phyloP scores from a whole-genome alignment of 2,329 filamentous ascomycete species.

The Botrytis paeoniae region DNA sequence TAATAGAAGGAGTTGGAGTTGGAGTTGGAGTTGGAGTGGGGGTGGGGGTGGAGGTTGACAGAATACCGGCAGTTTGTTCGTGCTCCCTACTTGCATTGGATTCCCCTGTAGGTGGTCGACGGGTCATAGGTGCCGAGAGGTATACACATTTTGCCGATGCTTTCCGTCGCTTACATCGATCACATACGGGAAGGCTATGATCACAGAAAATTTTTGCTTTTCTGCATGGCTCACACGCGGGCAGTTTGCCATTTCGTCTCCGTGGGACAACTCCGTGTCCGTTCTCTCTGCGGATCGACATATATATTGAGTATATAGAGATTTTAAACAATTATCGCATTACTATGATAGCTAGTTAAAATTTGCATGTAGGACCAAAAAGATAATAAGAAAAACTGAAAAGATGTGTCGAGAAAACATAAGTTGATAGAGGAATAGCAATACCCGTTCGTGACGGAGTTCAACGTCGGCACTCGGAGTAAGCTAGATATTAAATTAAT shows the following conservation, averaged over 20 bases:
- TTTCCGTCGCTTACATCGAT: constrained; percentile 32
- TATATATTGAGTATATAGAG: background rate
- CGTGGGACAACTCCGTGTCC: constrained; percentile 19
- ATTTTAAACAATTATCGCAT: background rate
- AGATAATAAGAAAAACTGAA: background rate
- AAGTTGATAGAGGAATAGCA: background rate
- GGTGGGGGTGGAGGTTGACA: background rate
- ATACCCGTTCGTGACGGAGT: background rate
- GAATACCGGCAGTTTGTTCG: background rate
- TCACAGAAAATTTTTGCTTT: constrained; percentile 36
- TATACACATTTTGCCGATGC: constrained; percentile 31
- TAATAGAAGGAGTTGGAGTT: background rate
- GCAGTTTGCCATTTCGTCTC: constrained; percentile 35
- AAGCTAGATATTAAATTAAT: background rate
- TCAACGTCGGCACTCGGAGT: constrained; percentile 6
- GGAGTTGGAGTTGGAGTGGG: background rate
- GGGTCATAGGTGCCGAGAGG: constrained; percentile 33
- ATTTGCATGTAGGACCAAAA: background rate
- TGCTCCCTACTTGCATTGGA: background rate
- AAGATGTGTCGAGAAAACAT: background rate
- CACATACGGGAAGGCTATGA: constrained; percentile 32
- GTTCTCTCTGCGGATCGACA: background rate
- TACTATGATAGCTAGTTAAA: background rate
- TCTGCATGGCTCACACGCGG: constrained; percentile 30
- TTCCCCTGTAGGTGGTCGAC: background rate